These are phyloP conservation scores for Cubamyces lactineus DNA, from an alignment of 768 basidiomycete species.

Conservation along the genomic window DNA sequence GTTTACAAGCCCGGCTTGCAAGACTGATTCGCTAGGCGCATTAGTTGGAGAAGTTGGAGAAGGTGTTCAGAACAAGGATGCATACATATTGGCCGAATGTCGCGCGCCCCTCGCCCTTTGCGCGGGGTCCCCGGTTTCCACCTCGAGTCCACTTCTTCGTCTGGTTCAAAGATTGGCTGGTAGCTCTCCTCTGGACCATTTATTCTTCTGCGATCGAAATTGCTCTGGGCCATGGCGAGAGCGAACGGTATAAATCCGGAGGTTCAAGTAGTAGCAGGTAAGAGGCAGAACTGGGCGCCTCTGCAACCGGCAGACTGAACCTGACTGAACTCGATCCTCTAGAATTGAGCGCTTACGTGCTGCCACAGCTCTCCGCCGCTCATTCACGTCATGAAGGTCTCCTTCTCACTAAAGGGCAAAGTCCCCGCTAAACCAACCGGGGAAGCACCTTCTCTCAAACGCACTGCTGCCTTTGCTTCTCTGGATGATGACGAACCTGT, in stretches of 20 bases:
- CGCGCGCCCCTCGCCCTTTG: slow-evolving; percentile 54
- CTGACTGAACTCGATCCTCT: too few species aligned
- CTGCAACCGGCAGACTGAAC: too few species aligned
- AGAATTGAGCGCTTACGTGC: slow-evolving; percentile 1
- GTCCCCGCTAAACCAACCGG: slow-evolving; percentile 56
- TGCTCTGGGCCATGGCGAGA: slow-evolving; percentile 43
- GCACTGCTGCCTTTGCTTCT: slow-evolving; percentile 63
- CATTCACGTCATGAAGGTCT: slow-evolving; percentile 72
- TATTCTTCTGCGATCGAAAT: slow-evolving; percentile 84
- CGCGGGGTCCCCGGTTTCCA: slow-evolving; percentile 46
- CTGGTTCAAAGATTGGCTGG: slow-evolving; percentile 60
- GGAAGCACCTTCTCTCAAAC: slow-evolving; percentile 52
- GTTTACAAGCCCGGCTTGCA: slow-evolving; percentile 86
- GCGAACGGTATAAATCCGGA: not conserved
- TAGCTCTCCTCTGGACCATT: slow-evolving; percentile 89
- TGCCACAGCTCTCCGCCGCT: not conserved
- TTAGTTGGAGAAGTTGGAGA: slow-evolving; percentile 7
- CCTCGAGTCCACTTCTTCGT: slow-evolving; percentile 32
- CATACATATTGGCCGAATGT: slow-evolving; percentile 89
- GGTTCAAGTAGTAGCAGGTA: too few species aligned
- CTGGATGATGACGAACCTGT: slow-evolving; percentile 64
- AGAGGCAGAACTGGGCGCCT: too few species aligned
- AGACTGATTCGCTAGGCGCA: slow-evolving; percentile 55
- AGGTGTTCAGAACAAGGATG: not conserved
- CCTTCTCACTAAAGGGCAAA: slow-evolving; percentile 72